A percentile compares a stretch with the other conserved stretches of the same genome.
Conservation (phyloP, 2,329 filamentous ascomycete genomes). For the Phyllachora maydis region DNA sequence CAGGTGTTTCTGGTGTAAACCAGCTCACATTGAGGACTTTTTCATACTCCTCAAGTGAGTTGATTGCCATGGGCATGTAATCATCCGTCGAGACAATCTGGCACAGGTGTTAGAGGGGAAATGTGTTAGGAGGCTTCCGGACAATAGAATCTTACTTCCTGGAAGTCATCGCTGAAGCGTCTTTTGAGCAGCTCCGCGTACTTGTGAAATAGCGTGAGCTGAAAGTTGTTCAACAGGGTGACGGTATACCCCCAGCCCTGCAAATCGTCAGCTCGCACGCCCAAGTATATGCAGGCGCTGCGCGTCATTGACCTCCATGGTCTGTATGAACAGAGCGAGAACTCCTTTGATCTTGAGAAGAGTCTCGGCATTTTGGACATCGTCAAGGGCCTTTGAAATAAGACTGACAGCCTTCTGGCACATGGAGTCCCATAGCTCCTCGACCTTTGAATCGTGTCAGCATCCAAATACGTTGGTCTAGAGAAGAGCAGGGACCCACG, state of each 20-base stretch:
- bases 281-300: background rate
- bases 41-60: constrained; percentile 74
- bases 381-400: constrained; percentile 57
- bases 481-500: constrained; percentile 8
- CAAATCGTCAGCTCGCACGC: constrained; percentile 2
- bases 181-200: constrained; percentile 82
- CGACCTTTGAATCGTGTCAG: constrained; percentile 36
- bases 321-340: constrained; percentile 87
- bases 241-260: constrained; percentile 84
- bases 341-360: constrained; percentile 90
- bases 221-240: constrained; percentile 57
- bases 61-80: constrained; percentile 99
- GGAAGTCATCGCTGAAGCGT: constrained; percentile 87
- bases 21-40: constrained; percentile 93
- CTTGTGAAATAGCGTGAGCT: constrained; percentile 80
- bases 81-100: constrained; percentile 75
- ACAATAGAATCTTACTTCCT: constrained; percentile 59
- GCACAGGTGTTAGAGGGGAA: constrained; percentile 3
- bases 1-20: constrained; percentile 69
- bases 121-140: background rate
- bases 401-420: constrained; percentile 70
- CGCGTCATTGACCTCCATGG: constrained; percentile 75
- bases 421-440: constrained; percentile 97
- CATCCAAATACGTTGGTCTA: background rate
- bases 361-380: constrained; percentile 73